These are phyloP conservation scores for Xanthoconium stramineum DNA, from an alignment of 768 basidiomycete genomes.

Conservation along the genomic window DNA sequence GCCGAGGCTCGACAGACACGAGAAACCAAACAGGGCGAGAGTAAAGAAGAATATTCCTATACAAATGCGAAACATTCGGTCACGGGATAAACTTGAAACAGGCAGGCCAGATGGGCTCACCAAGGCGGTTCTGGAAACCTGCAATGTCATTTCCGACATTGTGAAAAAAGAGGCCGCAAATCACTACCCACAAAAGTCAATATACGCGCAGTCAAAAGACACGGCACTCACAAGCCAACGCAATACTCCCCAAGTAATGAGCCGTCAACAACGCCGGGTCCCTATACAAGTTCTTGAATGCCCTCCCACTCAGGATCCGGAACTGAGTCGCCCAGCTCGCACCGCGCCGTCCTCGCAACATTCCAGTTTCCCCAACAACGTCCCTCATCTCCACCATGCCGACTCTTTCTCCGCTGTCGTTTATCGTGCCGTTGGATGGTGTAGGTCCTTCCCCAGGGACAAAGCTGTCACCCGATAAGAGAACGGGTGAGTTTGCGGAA, in stretches of 20 bases:
- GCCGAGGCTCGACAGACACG: conserved; percentile 89
- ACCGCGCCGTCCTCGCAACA: conserved; percentile 70
- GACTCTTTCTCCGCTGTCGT: conserved; percentile 24
- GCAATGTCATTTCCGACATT: conserved; percentile 90
- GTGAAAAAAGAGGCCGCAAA: conserved; percentile 93
- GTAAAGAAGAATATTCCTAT: conserved; percentile 95
- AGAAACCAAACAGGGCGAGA: conserved; percentile 94
- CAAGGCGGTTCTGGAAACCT: conserved; percentile 94
- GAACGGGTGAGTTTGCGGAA: conserved; percentile 7
- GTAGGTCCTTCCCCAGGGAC: not conserved
- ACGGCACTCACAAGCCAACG: conserved; percentile 67
- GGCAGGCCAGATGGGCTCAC: conserved; percentile 35
- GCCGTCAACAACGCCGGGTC: conserved; percentile 89
- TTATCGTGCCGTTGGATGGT: conserved; percentile 27
- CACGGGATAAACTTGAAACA: not conserved
- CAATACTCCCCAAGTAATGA: conserved; percentile 85
- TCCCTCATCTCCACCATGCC: conserved; percentile 54
- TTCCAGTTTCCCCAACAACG: conserved; percentile 61
- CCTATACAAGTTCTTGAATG: conserved; percentile 97
- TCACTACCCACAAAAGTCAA: conserved; percentile 43
- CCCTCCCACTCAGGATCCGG: conserved; percentile 87
- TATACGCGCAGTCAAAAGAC: not conserved
- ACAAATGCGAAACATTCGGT: not conserved
- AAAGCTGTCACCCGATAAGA: not conserved
- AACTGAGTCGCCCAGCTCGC: conserved; percentile 92